Evolutionary conservation across 2,329 filamentous ascomycete species (phyloP), one percentile per base, ranked within the genome.

Genomic region (Colletotrichum somersetense): DNA sequence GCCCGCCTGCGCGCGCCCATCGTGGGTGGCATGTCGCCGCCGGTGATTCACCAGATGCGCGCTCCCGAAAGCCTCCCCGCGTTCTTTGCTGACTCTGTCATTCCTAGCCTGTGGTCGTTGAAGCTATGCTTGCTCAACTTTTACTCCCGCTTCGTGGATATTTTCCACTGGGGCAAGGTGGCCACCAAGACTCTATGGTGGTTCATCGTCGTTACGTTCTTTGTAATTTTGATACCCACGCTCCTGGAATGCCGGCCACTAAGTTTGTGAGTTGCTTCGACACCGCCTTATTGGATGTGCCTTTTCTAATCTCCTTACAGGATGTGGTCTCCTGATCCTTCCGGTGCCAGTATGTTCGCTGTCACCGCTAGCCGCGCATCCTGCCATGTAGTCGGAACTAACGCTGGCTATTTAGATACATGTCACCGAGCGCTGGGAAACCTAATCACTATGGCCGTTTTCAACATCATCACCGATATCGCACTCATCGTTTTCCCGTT

Each of bases 401-500:
- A 59, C 30, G 58, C 30, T n/a, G 42, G 14, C 11, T 14, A 26
- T 14, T 2, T 70, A 74, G 62, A 74, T 16, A 62, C 65, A 18
- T 78, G 78, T 52, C 73, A 77, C 18, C 74, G 75, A 53, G 78
- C 75, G 1, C 23, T 79, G 1, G 78, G 72, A 30, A 78, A 80
- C 33, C 67, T 80, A 0, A 66, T 80, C 18, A 56, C 77, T 0
- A 80, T 80, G 78, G 78, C 75, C 1, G 74, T 77, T 6, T 80
- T 77, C 55, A 80, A 80, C 18, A 77, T 79, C 20, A 55, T 80
- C 5, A 76, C 78, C 55, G 77, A 79, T 44, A 30, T 80, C 4
- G 77, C 77, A 0, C 76, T 80, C 7, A 79, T 80, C 23, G 70
- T 79, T 7, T 75, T 80, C 0, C 78, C 78, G 0, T 78, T 80